A percentile compares a stretch with the other conserved stretches of the same genome.
These are phyloP conservation scores for Wickerhamiella parazyma DNA, from an alignment of 805 yeast species.

Conservation along the genomic window DNA sequence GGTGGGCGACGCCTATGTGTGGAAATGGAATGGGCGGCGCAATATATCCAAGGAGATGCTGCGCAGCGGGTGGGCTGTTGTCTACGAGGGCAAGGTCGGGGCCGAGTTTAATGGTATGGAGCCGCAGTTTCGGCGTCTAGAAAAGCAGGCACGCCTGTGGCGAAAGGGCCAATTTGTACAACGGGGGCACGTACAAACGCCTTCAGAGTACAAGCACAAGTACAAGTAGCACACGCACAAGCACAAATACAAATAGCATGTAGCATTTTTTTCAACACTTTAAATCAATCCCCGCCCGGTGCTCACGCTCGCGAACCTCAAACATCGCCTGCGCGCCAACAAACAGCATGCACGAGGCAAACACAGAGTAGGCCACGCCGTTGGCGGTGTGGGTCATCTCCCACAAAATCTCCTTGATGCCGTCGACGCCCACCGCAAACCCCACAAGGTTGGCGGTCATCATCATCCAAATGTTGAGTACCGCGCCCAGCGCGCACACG, in stretches of 20 bases:
- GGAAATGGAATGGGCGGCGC: constrained; percentile 51
- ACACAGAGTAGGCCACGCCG: constrained; percentile 47
- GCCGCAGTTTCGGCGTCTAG: constrained; percentile 42
- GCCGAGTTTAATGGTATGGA: constrained; percentile 82
- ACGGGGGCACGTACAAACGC: constrained; percentile 44
- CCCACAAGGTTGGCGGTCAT: constrained; percentile 93
- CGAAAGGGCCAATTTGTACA: constrained; percentile 54
- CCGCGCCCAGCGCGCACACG: constrained; percentile 77
- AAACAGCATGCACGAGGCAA: constrained; percentile 57
- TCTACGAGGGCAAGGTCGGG: constrained; percentile 68
- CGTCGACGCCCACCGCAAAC: constrained; percentile 85
- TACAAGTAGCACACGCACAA: constrained; percentile 11
- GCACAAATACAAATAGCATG: too few species aligned
- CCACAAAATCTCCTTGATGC: constrained; percentile 47
- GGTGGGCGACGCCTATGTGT: constrained; percentile 58
- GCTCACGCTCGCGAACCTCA: constrained; percentile 77
- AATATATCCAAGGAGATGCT: constrained; percentile 87
- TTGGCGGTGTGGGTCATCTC: constrained; percentile 60
- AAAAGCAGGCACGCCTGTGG: constrained; percentile 41
- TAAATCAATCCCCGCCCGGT: constrained; percentile 66
- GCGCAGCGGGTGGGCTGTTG: constrained; percentile 66
- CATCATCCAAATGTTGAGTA: constrained; percentile 90
- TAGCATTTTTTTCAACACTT: constrained; percentile 40
- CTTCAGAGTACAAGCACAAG: constrained; percentile 56
- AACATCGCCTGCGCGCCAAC: constrained; percentile 89